A percentile compares a stretch with the other conserved stretches of the same genome.
Evolutionary conservation across 805 yeast genomes (phyloP).

Genomic region (Ascoidea tarda): DNA sequence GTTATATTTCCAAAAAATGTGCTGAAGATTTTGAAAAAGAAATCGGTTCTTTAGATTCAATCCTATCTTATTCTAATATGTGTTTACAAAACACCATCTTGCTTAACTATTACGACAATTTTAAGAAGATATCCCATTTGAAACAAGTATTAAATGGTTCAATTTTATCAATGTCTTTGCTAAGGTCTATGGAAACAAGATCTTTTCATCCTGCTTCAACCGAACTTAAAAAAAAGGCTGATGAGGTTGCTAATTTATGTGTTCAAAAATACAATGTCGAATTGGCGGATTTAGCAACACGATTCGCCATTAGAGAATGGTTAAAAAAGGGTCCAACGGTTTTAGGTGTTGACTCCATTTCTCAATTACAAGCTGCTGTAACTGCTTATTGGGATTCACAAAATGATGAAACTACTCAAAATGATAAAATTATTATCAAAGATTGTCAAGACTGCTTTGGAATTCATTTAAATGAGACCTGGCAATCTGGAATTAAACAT

Average conservation of each 20-base stretch:
- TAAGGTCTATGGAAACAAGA: conserved; percentile 53
- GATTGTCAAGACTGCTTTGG: conserved; percentile 27
- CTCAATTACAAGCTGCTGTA: conserved; percentile 53
- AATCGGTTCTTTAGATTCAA: conserved; percentile 57
- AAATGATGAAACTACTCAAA: conserved; percentile 17
- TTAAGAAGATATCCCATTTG: conserved; percentile 39
- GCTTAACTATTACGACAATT: conserved; percentile 30
- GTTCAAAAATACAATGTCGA: conserved; percentile 35
- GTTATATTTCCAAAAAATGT: conserved; percentile 28
- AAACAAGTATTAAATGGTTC: conserved; percentile 64
- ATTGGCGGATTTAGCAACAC: conserved; percentile 68
- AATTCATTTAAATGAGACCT: conserved; percentile 52
- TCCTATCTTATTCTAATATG: conserved; percentile 69
- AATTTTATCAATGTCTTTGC: conserved; percentile 75
- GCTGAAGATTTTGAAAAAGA: conserved; percentile 19
- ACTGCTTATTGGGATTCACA: conserved; percentile 37
- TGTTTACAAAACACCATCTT: conserved; percentile 63
- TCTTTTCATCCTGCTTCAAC: conserved; percentile 70
- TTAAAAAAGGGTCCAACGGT: conserved; percentile 44
- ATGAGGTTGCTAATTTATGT: conserved; percentile 29
- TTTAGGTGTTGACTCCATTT: conserved; percentile 55
- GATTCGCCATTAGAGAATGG: conserved; percentile 62
- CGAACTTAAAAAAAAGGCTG: conserved; percentile 33
- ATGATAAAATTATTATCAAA: conserved; percentile 29
- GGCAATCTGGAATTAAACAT: conserved; percentile 38